These are phyloP conservation scores for Albophoma yamanashiensis DNA, from an alignment of 2,329 filamentous ascomycete genomes.

Conservation along the genomic window DNA sequence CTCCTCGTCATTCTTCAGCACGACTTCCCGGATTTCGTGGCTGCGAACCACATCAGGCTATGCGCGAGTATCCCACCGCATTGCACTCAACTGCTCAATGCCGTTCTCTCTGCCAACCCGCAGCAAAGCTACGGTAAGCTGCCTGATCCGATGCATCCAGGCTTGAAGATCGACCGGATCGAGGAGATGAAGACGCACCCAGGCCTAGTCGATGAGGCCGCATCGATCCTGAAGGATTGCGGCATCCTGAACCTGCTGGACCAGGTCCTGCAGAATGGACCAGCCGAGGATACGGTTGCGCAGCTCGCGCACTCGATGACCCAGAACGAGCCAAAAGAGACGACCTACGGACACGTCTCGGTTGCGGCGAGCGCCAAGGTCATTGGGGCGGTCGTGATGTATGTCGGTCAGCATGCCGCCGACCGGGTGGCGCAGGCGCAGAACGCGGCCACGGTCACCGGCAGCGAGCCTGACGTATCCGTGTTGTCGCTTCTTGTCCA, in stretches of 20 bases:
- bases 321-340: conserved; percentile 43
- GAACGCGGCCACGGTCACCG: conserved; percentile 38
- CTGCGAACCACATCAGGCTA: conserved; percentile 74
- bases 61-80: conserved; percentile 73
- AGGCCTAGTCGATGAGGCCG: conserved; percentile 52
- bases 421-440: conserved; percentile 46
- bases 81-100: conserved; percentile 78
- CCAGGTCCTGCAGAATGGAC: conserved; percentile 47
- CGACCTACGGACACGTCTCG: conserved; percentile 54
- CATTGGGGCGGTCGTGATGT: conserved; percentile 74
- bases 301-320: conserved; percentile 67
- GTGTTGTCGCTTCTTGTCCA: conserved; percentile 68
- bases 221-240: conserved; percentile 38
- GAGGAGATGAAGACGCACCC: conserved; percentile 64
- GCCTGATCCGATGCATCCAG: conserved; percentile 41
- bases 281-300: conserved; percentile 62
- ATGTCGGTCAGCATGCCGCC: conserved; percentile 66
- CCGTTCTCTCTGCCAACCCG: conserved; percentile 75
- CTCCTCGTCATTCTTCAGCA: conserved; percentile 80
- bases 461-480: conserved; percentile 45
- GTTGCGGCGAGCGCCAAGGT: conserved; percentile 60
- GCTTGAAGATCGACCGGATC: conserved; percentile 65
- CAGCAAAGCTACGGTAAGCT: conserved; percentile 55
- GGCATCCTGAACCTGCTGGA: conserved; percentile 52
- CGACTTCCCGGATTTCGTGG: conserved; percentile 88